These are phyloP conservation scores for Aspergillus saccharolyticus DNA, from an alignment of 495 filamentous ascomycete species.

Conservation along the genomic window DNA sequence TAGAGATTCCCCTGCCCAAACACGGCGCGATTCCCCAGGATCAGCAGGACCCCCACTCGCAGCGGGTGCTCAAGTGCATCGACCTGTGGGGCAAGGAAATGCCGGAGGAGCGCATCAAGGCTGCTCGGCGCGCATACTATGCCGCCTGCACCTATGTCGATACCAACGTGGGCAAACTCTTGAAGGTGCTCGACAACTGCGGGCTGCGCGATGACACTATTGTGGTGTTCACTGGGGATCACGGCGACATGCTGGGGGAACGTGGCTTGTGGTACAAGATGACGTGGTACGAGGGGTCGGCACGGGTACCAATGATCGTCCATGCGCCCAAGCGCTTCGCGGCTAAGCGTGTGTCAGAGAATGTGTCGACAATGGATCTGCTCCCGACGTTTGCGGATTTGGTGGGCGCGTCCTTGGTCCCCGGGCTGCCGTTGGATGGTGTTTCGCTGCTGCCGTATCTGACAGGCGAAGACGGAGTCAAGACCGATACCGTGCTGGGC, in stretches of 20 bases:
- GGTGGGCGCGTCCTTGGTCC: constrained; percentile 58
- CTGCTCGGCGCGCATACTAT: constrained; percentile 79
- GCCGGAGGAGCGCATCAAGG: constrained; percentile 71
- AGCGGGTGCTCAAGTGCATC: constrained; percentile 73
- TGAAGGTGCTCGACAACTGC: constrained; percentile 67
- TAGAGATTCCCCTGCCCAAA: constrained; percentile 77
- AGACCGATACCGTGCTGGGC: constrained; percentile 71
- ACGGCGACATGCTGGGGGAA: constrained; percentile 91
- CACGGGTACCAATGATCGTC: constrained; percentile 75
- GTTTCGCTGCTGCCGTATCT: constrained; percentile 67
- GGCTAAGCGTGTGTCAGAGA: constrained; percentile 64
- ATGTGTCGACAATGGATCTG: constrained; percentile 82
- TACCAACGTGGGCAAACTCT: constrained; percentile 74
- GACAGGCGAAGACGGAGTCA: constrained; percentile 47
- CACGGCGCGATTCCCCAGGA: constrained; percentile 63
- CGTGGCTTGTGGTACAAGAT: constrained; percentile 93
- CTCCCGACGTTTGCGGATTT: constrained; percentile 79
- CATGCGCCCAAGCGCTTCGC: constrained; percentile 62
- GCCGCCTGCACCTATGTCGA: constrained; percentile 87
- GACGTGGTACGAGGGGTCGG: constrained; percentile 81
- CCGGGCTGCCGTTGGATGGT: constrained; percentile 70
- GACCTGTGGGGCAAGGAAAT: constrained; percentile 74
- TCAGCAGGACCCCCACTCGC: constrained; percentile 75
- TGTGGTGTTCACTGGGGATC: constrained; percentile 80
- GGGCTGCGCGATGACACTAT: constrained; percentile 76